phyloP scores from a whole-genome alignment of 768 basidiomycete genomes.

The Pisolithus tinctorius region DNA sequence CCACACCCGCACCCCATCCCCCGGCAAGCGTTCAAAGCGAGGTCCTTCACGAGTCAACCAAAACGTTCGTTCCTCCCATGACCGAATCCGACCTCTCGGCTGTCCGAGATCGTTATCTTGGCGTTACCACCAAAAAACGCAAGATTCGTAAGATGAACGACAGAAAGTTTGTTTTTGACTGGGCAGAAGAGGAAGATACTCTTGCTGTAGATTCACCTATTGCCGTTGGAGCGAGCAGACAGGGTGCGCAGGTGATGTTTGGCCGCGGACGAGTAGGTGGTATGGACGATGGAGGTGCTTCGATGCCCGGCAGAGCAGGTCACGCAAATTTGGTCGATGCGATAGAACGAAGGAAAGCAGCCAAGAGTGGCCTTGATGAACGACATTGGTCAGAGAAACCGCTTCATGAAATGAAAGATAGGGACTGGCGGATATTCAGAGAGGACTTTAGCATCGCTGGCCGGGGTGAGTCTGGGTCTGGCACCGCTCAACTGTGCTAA shows the following conservation, averaged over 20 bases:
- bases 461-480: slow-evolving; percentile 47
- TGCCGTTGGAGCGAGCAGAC: slow-evolving; percentile 61
- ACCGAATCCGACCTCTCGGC: slow-evolving; percentile 73
- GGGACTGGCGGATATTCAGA: slow-evolving; percentile 98
- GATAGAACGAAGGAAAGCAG: slow-evolving; percentile 76
- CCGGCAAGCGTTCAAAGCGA: slow-evolving; percentile 16
- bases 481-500: neutral
- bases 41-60: slow-evolving; percentile 31
- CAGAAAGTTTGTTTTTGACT: slow-evolving; percentile 98
- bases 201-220: slow-evolving; percentile 71
- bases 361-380: slow-evolving; percentile 81
- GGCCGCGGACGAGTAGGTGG: slow-evolving; percentile 79
- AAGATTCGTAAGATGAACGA: slow-evolving; percentile 94
- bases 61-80: slow-evolving; percentile 55
- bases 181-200: slow-evolving; percentile 96
- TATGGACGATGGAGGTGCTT: slow-evolving; percentile 72
- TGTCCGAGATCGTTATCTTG: slow-evolving; percentile 90
- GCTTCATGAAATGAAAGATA: slow-evolving; percentile 85
- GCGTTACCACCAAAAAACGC: slow-evolving; percentile 89
- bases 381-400: slow-evolving; percentile 97
- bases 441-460: slow-evolving; percentile 98
- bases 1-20: slow-evolving; percentile 47
- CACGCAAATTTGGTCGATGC: slow-evolving; percentile 67
- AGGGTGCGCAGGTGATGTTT: slow-evolving; percentile 86
- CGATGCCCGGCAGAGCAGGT: slow-evolving; percentile 20